Evolutionary conservation across 164 flowering plant species (phyloP).

Genomic region (Piper betle): DNA sequence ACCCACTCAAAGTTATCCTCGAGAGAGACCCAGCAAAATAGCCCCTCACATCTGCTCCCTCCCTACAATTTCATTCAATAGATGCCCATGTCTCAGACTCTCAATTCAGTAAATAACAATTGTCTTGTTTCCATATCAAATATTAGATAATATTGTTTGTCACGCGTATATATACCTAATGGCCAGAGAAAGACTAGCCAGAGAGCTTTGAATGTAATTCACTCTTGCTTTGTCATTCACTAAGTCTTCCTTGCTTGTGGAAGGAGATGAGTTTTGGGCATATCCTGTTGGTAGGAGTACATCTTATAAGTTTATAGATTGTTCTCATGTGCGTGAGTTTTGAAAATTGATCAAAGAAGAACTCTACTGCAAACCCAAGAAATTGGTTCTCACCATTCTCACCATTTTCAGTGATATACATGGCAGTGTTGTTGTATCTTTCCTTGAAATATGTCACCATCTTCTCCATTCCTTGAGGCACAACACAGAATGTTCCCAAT

Average conservation of each 20-base stretch:
- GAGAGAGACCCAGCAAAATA: conserved; percentile 30
- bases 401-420: no score
- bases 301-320: no score
- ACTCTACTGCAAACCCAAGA: no score
- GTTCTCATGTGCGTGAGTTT: no score
- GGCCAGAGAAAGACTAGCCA: neutral
- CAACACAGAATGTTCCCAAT: no score
- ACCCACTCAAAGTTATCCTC: conserved; percentile 36
- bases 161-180: conserved; percentile 5
- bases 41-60: conserved; percentile 7
- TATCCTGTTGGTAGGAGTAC: conserved; percentile 3
- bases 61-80: neutral
- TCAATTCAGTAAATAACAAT: neutral
- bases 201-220: neutral
- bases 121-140: no score
- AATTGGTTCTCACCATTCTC: no score
- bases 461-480: no score
- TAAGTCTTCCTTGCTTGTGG: conserved; percentile 5
- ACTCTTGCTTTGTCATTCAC: conserved; percentile 4
- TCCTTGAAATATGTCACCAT: no score
- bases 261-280: conserved; percentile 1
- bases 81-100: neutral
- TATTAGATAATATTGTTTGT: neutral
- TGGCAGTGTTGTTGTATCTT: no score
- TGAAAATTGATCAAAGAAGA: no score